phyloP scores from a whole-genome alignment of 345 rosid genomes.

The thale cress (Arabidopsis thaliana) region DNA sequence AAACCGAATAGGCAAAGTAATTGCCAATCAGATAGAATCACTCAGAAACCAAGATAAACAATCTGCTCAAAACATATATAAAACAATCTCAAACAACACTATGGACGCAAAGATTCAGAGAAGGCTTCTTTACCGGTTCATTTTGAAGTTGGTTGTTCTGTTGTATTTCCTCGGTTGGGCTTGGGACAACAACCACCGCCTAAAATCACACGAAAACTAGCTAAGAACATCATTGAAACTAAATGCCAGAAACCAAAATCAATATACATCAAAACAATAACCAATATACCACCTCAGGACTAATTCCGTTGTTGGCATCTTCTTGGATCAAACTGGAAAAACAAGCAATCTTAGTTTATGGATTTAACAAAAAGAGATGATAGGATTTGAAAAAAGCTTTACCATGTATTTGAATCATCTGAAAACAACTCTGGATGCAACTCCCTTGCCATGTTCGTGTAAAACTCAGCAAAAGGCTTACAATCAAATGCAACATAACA shows the following conservation, averaged over 20 bases:
- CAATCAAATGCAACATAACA: neutral
- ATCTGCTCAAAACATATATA: neutral
- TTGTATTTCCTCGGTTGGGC: neutral
- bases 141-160: neutral
- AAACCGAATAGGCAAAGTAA: neutral
- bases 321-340: slow-evolving; percentile 1
- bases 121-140: neutral
- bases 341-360: neutral
- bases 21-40: neutral
- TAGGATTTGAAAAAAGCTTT: neutral
- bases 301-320: neutral
- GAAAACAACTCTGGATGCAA: slow-evolving; percentile 12
- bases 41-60: neutral
- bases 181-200: neutral
- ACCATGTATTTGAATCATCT: neutral
- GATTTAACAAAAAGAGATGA: neutral
- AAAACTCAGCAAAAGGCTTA: neutral
- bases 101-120: neutral
- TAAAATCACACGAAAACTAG: neutral
- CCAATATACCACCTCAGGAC: neutral
- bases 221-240: neutral
- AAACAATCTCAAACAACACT: neutral
- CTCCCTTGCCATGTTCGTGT: neutral
- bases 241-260: neutral
- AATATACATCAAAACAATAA: slow-evolving; percentile 12